These are phyloP conservation scores for Kwoniella shivajii DNA, from an alignment of 1,284 basidiomycete species.

Conservation along the genomic window DNA sequence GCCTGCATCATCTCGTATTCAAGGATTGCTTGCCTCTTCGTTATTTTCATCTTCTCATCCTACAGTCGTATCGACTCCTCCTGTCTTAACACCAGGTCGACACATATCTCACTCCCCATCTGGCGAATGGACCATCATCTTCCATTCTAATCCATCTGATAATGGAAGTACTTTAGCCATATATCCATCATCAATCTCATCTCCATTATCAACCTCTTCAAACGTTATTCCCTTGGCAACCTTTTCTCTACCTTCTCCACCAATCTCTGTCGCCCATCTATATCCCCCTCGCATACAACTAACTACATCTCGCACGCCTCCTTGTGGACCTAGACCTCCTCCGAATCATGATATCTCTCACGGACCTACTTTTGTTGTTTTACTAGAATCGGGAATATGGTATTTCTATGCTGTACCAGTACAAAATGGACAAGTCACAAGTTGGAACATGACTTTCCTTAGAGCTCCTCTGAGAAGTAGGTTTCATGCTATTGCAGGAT, in stretches of 20 bases:
- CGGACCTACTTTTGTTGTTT: slow-evolving; percentile 37
- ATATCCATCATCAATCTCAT: slow-evolving; percentile 27
- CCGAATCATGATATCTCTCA: slow-evolving; percentile 18
- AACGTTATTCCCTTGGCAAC: slow-evolving; percentile 28
- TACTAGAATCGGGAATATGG: slow-evolving; percentile 28
- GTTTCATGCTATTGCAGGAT: slow-evolving; percentile 14
- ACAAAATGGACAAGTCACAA: not conserved
- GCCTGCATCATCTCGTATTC: slow-evolving; percentile 1
- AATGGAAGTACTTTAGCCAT: slow-evolving; percentile 34
- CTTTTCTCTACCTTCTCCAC: slow-evolving; percentile 26
- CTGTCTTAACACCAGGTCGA: slow-evolving; percentile 21
- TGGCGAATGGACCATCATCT: slow-evolving; percentile 40
- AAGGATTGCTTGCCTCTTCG: slow-evolving; percentile 24
- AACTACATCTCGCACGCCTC: slow-evolving; percentile 16
- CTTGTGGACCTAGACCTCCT: slow-evolving; percentile 34
- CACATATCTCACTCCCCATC: slow-evolving; percentile 35
- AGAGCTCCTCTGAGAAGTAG: slow-evolving; percentile 17
- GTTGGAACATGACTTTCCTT: not conserved
- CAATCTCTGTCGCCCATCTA: slow-evolving; percentile 33
- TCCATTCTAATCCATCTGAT: slow-evolving; percentile 24
- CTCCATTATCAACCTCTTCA: slow-evolving; percentile 19
- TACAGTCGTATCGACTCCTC: slow-evolving; percentile 25
- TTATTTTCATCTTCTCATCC: slow-evolving; percentile 22
- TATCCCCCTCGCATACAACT: slow-evolving; percentile 36
- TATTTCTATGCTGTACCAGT: slow-evolving; percentile 31